phyloP scores from a whole-genome alignment of 2,329 filamentous ascomycete species.

The Ophiostoma sp. region DNA sequence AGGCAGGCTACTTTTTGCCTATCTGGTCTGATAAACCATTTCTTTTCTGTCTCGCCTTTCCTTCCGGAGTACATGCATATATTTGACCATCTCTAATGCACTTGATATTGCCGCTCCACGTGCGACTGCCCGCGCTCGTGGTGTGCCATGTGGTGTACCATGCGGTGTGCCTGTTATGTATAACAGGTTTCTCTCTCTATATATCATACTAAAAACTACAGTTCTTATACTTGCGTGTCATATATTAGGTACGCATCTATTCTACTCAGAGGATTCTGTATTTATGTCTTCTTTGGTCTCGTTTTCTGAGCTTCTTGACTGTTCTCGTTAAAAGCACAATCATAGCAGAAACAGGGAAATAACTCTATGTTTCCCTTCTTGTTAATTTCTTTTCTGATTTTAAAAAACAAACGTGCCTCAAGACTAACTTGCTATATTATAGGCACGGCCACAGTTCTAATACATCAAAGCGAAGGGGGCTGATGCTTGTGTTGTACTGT shows the following conservation, averaged over 20 bases:
- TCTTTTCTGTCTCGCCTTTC: background rate
- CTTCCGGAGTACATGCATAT: conserved; percentile 1
- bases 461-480: no score
- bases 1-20: background rate
- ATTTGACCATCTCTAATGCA: conserved; percentile 1
- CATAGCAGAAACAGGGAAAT: no score
- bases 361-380: no score
- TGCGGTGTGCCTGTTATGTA: background rate
- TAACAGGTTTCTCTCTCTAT: no score
- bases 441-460: no score
- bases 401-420: no score
- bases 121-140: background rate
- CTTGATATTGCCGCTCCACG: background rate
- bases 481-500: no score
- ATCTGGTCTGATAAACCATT: background rate
- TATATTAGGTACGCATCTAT: background rate
- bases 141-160: background rate
- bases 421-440: no score
- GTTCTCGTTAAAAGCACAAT: no score
- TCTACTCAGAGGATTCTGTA: background rate
- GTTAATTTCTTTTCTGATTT: no score
- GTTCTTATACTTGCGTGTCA: background rate
- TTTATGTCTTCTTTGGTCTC: background rate
- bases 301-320: no score
- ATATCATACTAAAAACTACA: background rate